Conservation (phyloP, 1,139 yeast genomes). For the Protomyces arabidopsidicola region DNA sequence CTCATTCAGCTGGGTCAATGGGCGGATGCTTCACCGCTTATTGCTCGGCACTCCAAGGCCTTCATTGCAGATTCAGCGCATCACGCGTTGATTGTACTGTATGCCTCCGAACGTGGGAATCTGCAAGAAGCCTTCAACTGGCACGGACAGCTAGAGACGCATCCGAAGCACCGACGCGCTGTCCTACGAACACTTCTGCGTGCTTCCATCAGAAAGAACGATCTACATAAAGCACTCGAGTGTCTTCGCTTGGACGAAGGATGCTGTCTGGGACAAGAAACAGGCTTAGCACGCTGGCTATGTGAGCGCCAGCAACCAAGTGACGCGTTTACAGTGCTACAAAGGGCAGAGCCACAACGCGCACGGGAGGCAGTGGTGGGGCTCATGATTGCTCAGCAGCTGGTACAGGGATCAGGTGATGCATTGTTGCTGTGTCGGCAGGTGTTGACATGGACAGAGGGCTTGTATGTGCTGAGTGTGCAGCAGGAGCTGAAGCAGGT, state of each 20-base stretch:
- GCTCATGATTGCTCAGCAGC: constrained; percentile 4
- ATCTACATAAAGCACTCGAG: background rate
- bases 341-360: constrained; percentile 14
- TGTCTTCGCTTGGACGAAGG: constrained; percentile 1
- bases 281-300: constrained; percentile 19
- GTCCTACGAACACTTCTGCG: constrained; percentile 13
- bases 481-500: constrained; percentile 5
- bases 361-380: constrained; percentile 15
- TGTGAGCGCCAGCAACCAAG: background rate
- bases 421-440: background rate
- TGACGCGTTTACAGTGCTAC: constrained; percentile 7
- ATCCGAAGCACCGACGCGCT: background rate
- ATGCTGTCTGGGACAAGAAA: constrained; percentile 11
- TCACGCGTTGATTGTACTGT: background rate
- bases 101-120: background rate
- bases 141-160: background rate
- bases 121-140: background rate
- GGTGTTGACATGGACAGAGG: constrained; percentile 14
- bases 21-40: constrained; percentile 3
- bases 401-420: background rate
- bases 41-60: constrained; percentile 3
- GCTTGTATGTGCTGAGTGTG: constrained; percentile 14
- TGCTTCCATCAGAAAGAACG: constrained; percentile 2
- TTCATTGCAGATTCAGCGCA: constrained; percentile 3
- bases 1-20: constrained; percentile 3